Evolutionary conservation across 2,329 filamentous ascomycete species (phyloP).

Genomic region (Taxawa tesnikishii): DNA sequence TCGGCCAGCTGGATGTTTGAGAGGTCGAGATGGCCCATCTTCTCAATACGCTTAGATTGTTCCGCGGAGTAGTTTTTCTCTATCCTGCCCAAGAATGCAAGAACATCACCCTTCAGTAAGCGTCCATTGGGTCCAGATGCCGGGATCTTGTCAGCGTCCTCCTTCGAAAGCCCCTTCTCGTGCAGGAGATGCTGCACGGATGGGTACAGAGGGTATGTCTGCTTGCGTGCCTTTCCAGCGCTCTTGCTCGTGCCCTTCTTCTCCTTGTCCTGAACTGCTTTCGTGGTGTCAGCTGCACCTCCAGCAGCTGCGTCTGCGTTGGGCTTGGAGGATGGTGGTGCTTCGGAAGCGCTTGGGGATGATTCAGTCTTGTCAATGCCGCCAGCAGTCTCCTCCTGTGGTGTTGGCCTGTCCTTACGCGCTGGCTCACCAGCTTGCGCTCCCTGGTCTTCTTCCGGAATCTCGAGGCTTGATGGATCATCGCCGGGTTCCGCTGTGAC

Average conservation of each 20-base stretch:
- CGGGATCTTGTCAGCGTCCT: slow-evolving; percentile 68
- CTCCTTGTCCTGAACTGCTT: slow-evolving; percentile 8
- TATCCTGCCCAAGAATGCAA: slow-evolving; percentile 77
- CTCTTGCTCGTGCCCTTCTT: slow-evolving; percentile 13
- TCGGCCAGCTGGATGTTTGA: slow-evolving; percentile 81
- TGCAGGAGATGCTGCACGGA: slow-evolving; percentile 76
- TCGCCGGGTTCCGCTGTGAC: slow-evolving; percentile 74
- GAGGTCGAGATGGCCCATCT: slow-evolving; percentile 75
- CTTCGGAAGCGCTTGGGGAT: slow-evolving; percentile 12
- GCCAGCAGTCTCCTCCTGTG: slow-evolving; percentile 11
- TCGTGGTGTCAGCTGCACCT: slow-evolving; percentile 7
- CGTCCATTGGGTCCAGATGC: slow-evolving; percentile 80
- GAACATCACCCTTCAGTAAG: slow-evolving; percentile 86
- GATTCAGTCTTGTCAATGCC: slow-evolving; percentile 11
- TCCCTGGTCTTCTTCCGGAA: slow-evolving; percentile 55
- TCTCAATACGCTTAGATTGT: slow-evolving; percentile 58
- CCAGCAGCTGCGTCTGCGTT: slow-evolving; percentile 10
- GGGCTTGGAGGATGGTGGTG: slow-evolving; percentile 16
- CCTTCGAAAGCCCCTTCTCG: slow-evolving; percentile 62
- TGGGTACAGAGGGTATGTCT: slow-evolving; percentile 63
- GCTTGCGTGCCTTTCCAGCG: slow-evolving; percentile 42
- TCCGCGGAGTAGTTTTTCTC: slow-evolving; percentile 57
- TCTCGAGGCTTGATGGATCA: slow-evolving; percentile 60
- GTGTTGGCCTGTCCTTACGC: slow-evolving; percentile 11
- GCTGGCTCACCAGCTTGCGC: slow-evolving; percentile 23